phyloP scores from a whole-genome alignment of 2,329 filamentous ascomycete species.

The Venturia nashicola region DNA sequence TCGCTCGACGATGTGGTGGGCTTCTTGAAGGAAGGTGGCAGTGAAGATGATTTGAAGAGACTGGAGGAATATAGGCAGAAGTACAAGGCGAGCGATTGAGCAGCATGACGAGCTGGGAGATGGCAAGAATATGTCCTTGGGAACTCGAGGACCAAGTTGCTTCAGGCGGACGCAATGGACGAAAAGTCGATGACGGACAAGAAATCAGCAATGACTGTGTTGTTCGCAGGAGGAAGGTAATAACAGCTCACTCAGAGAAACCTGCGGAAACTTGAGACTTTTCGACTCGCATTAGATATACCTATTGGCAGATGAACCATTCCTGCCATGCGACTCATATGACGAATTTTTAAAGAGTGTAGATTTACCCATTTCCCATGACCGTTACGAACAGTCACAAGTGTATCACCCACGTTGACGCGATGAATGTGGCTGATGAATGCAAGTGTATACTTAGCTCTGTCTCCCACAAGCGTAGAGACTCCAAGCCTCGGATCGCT shows the following conservation, averaged over 20 bases:
- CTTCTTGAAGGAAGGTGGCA: constrained; percentile 31
- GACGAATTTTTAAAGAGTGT: too few species aligned
- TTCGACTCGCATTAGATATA: neutral
- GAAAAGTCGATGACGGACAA: neutral
- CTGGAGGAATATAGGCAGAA: constrained; percentile 27
- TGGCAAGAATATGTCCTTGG: neutral
- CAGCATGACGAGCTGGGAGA: neutral
- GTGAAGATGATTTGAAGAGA: constrained; percentile 31
- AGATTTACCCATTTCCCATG: too few species aligned
- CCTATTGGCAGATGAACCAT: neutral
- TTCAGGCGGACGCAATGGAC: neutral
- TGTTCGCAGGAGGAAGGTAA: too few species aligned
- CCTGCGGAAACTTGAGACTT: neutral
- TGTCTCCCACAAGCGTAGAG: too few species aligned
- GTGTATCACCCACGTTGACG: too few species aligned
- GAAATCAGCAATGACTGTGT: neutral
- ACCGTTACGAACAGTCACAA: too few species aligned
- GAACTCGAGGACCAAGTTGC: neutral
- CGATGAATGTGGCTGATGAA: too few species aligned
- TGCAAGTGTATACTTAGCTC: too few species aligned
- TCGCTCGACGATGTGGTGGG: constrained; percentile 66
- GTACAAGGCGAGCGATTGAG: constrained; percentile 25
- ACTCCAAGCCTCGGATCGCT: too few species aligned
- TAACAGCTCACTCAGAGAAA: too few species aligned
- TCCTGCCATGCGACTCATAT: neutral